Evolutionary conservation across 352 stramenopile genomes (phyloP).

Genomic region (Phytophthora nicotianae): DNA sequence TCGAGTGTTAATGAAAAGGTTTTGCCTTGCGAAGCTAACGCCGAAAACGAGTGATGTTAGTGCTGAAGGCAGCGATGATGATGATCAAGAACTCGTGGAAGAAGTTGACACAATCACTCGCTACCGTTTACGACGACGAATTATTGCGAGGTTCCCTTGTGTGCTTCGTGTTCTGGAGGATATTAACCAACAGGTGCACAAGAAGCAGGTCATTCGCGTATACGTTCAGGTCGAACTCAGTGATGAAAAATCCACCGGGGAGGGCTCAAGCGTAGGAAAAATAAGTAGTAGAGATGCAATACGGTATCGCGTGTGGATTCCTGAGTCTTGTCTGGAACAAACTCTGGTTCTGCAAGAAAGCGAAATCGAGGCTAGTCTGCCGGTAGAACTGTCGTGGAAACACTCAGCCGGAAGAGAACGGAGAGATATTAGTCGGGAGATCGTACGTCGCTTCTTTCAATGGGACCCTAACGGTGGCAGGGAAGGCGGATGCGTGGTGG

Average conservation of each 20-base stretch:
- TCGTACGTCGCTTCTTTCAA: slow-evolving; percentile 42
- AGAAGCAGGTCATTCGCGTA: slow-evolving; percentile 40
- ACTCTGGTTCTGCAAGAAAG: slow-evolving; percentile 45
- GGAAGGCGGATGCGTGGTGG: slow-evolving; percentile 32
- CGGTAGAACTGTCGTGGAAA: slow-evolving; percentile 40
- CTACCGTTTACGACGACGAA: slow-evolving; percentile 29
- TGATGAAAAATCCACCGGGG: neutral
- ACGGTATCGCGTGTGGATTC: slow-evolving; percentile 51
- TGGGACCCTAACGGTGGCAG: slow-evolving; percentile 32
- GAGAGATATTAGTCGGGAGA: slow-evolving; percentile 25
- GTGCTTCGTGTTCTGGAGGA: slow-evolving; percentile 42
- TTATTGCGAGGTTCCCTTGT: slow-evolving; percentile 51
- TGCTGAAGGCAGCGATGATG: slow-evolving; percentile 1
- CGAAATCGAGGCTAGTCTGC: slow-evolving; percentile 63
- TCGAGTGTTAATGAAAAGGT: slow-evolving; percentile 14
- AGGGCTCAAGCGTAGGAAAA: neutral
- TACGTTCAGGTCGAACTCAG: slow-evolving; percentile 70
- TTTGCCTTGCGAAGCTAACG: slow-evolving; percentile 7
- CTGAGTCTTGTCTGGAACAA: slow-evolving; percentile 62
- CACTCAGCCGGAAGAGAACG: slow-evolving; percentile 19
- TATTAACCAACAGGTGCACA: slow-evolving; percentile 46
- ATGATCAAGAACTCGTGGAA: neutral
- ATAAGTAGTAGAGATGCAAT: slow-evolving; percentile 5
- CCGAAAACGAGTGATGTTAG: neutral
- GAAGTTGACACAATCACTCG: neutral